Evolutionary conservation across 23 red algal species (phyloP), one percentile per base, ranked within the genome.

Genomic region (Gracilariopsis chorda): DNA sequence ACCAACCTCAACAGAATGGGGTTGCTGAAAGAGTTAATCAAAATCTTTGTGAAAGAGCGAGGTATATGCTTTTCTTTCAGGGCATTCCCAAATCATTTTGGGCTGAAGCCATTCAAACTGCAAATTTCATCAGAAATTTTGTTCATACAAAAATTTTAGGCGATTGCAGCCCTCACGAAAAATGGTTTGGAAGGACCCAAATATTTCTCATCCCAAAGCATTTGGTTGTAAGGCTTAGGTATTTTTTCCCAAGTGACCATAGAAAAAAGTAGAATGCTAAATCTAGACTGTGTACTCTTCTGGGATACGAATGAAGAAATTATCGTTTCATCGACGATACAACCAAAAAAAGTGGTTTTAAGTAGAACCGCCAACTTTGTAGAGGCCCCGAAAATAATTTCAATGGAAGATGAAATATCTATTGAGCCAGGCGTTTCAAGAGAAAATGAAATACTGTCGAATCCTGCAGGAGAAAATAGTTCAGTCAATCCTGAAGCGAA

Each of bases 1-100:
- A 90, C 25, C 65, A 60, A 41, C 85, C 85, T 7, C 60, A 90
- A 41, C 40, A 77, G 59, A 90, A 90, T 46, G 51, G 69, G 3
- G 43, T 63, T 2, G 64, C 85, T 6, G 85, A 90, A 40, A 73
- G n/a, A n/a, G n/a, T n/a, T n/a, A n/a, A n/a, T n/a, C n/a, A n/a
- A n/a, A n/a, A n/a, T n/a, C n/a, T n/a, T n/a, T n/a, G n/a, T n/a
- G n/a, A n/a, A n/a, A n/a, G n/a, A n/a, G n/a, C n/a, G n/a, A n/a
- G n/a, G n/a, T n/a, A n/a, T n/a, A n/a, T n/a, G n/a, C n/a, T n/a
- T n/a, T n/a, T n/a, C n/a, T n/a, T n/a, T n/a, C n/a, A n/a, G n/a
- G n/a, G n/a, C n/a, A n/a, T n/a, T n/a, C n/a, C n/a, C n/a, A n/a
- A n/a, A n/a, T n/a, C n/a, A n/a, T n/a, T n/a, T n/a, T n/a, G n/a